These are phyloP conservation scores for Eudorina sp. DNA, from an alignment of 139 green algal species.

Conservation along the genomic window DNA sequence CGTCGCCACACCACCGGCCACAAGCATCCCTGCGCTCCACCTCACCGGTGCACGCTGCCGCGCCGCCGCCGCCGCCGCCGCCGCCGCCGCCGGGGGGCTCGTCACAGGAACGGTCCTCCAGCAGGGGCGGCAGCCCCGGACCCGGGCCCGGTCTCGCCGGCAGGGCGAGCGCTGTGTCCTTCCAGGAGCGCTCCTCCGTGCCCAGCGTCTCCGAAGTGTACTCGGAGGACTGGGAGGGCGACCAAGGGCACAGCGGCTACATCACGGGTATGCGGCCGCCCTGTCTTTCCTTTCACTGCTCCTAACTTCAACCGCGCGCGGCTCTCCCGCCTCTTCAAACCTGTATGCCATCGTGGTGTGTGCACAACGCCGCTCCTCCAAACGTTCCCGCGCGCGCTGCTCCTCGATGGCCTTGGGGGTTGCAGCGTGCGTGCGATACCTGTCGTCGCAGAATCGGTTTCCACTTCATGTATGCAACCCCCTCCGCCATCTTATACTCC, in stretches of 20 bases:
- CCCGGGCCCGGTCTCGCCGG: neutral
- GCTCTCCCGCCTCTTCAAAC: too few species aligned
- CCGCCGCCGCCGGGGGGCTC: neutral
- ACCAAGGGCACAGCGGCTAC: neutral
- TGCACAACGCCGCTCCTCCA: too few species aligned
- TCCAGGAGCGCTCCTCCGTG: neutral
- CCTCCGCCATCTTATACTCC: too few species aligned
- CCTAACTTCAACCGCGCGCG: too few species aligned
- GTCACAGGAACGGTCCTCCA: neutral
- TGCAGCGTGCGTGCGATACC: too few species aligned
- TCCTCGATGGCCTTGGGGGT: too few species aligned
- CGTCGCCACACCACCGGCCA: neutral
- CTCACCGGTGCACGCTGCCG: neutral
- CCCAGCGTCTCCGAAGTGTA: slow-evolving; percentile 17
- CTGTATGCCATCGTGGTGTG: too few species aligned
- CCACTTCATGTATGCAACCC: too few species aligned
- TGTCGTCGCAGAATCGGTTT: too few species aligned
- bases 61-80: too few species aligned
- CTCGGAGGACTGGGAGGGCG: slow-evolving; percentile 38
- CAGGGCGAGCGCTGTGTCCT: neutral
- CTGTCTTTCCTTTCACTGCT: neutral
- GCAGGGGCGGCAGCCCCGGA: slow-evolving; percentile 5
- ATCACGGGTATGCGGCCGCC: neutral
- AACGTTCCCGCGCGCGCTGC: too few species aligned
- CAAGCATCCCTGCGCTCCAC: neutral